A percentile compares a stretch with the other conserved stretches of the same genome.
These are phyloP conservation scores for Rhizopogon rudus DNA, from an alignment of 768 basidiomycete species.

Conservation along the genomic window DNA sequence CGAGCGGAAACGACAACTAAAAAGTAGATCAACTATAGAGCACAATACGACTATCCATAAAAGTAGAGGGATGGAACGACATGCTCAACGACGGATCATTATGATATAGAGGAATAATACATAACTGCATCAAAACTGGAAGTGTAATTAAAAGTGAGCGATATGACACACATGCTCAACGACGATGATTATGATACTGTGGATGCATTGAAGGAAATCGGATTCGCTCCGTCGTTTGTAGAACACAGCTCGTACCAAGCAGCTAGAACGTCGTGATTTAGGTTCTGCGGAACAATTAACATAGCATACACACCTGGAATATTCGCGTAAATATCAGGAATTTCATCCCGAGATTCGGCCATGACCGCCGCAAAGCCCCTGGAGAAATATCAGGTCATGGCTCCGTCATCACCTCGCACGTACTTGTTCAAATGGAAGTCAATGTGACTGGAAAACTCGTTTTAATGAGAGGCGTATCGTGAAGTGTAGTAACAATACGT, in stretches of 20 bases:
- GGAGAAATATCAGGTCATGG: constrained; percentile 2
- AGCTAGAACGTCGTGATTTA: constrained; percentile 4
- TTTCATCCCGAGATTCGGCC: constrained; percentile 19
- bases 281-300: background rate
- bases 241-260: constrained; percentile 18
- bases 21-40: too few species aligned
- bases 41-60: background rate
- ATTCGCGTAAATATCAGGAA: background rate
- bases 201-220: background rate
- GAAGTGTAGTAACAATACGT: background rate
- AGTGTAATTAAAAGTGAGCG: background rate
- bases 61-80: too few species aligned
- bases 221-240: background rate
- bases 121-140: background rate
- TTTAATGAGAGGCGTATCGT: background rate
- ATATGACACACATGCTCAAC: background rate
- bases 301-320: constrained; percentile 14
- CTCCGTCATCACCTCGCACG: background rate
- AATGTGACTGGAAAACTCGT: constrained; percentile 18
- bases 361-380: constrained; percentile 28
- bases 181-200: background rate
- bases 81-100: too few species aligned
- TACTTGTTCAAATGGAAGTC: constrained; percentile 26
- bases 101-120: background rate
- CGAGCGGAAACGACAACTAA: too few species aligned